Base-by-base conservation (phyloP, 305 asterid species). In the Lippia alba region DNA sequence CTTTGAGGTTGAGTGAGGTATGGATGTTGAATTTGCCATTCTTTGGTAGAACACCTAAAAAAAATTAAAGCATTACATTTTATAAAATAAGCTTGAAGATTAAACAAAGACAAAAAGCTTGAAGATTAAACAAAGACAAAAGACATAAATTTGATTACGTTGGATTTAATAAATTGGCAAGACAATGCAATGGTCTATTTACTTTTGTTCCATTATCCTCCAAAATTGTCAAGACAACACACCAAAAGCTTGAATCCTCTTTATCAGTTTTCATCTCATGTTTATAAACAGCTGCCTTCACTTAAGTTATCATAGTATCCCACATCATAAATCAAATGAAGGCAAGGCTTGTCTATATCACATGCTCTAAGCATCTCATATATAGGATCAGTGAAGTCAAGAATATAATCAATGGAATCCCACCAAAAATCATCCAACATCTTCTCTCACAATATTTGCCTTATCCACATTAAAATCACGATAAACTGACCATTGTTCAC, bases 131-230 rank as follows among this genome's bases (percentile, higher is more conserved):
- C n/a, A n/a, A n/a, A n/a, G n/a, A n/a, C n/a, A n/a, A n/a, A n/a
- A n/a, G n/a, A n/a, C n/a, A n/a, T n/a, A n/a, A 48, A 48, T 8
- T 48, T 48, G 16, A 12, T 48, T 48, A 12, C 53, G 50, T 48
- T 49, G 67, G 60, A 70, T 59, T 59, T 19, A 59, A 58, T 2
- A 51, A 59, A 49, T 59, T 60, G 15, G 67, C 67, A 3, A 59
- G 24, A 1, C 74, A 58, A 33, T 70, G 59, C 8, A 59, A 32
- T 6, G 59, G 60, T 3, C 49, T 60, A 16, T n/a, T 16, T 70
- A 60, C 17, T 70, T 12, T 70, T 70, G 5, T 12, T 56, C 67
- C 60, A 60, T 12, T 30, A 19, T 30, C 56, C 62, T 41, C 56
- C 9, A 68, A 59, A 0, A 56, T 45, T 30, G 12, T 33, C 39